Evolutionary conservation across 495 filamentous ascomycete species (phyloP).

Genomic region (Pseudoneurospora amorphoporcata): DNA sequence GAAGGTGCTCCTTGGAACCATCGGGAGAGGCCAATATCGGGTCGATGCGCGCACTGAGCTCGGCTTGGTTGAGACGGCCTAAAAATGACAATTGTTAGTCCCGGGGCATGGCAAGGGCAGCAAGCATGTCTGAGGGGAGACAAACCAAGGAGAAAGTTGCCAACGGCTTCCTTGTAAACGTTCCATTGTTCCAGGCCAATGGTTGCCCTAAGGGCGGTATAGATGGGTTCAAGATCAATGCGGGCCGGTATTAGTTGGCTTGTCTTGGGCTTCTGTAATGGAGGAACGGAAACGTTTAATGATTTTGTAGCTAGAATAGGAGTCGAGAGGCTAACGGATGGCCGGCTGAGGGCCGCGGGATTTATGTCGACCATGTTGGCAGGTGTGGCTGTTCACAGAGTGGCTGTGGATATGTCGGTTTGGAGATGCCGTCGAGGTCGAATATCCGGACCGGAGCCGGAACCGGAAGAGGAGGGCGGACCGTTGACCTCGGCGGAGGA

Average conservation of each 20-base stretch:
- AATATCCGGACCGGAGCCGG: constrained; percentile 8
- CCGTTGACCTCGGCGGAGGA: neutral
- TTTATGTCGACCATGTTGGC: constrained; percentile 69
- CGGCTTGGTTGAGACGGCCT: constrained; percentile 79
- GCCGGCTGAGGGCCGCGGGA: constrained; percentile 69
- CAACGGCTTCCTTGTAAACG: constrained; percentile 74
- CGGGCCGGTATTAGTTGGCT: constrained; percentile 59
- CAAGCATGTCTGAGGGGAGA: constrained; percentile 2
- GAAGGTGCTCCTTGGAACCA: constrained; percentile 65
- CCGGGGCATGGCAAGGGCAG: constrained; percentile 3
- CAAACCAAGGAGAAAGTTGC: constrained; percentile 66
- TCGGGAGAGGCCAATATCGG: constrained; percentile 56
- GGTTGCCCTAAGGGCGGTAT: constrained; percentile 70
- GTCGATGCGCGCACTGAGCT: constrained; percentile 68
- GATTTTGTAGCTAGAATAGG: constrained; percentile 51
- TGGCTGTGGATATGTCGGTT: neutral
- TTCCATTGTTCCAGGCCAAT: constrained; percentile 77
- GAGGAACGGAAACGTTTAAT: constrained; percentile 45
- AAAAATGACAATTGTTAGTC: constrained; percentile 2
- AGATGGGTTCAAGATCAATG: constrained; percentile 84
- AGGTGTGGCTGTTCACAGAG: neutral
- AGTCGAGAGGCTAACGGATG: constrained; percentile 49
- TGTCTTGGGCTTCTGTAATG: constrained; percentile 53
- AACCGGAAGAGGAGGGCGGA: constrained; percentile 1
- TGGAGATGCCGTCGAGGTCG: constrained; percentile 1